phyloP scores from a whole-genome alignment of 2,329 filamentous ascomycete genomes.

The Colletotrichum sp. region DNA sequence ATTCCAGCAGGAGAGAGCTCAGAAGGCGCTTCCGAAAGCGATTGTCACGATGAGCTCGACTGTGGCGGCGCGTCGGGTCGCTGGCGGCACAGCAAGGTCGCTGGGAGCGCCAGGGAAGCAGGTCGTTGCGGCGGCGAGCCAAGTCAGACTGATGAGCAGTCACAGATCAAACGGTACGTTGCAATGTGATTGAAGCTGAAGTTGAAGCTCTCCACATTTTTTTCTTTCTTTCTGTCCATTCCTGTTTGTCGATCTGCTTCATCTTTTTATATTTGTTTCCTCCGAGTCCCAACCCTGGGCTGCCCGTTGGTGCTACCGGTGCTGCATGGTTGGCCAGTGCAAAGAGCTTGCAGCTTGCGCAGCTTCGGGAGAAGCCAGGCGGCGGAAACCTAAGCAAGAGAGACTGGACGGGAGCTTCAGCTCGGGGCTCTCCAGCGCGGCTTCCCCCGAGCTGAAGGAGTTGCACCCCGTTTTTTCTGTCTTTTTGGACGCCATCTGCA shows the following conservation, averaged over 20 bases:
- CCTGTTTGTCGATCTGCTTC: not conserved
- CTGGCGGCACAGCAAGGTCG: slow-evolving; percentile 1
- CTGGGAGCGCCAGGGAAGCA: slow-evolving; percentile 3
- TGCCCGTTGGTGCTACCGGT: not conserved
- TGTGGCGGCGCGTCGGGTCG: slow-evolving; percentile 17
- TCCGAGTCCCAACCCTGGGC: not conserved
- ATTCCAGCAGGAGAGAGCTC: not conserved
- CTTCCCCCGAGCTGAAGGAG: not conserved
- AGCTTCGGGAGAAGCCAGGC: not conserved
- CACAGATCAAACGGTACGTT: slow-evolving; percentile 16
- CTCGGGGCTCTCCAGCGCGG: not conserved
- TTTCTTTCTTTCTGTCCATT: not conserved
- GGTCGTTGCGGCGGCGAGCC: not conserved
- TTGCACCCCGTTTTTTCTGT: not conserved
- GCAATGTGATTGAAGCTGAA: not conserved
- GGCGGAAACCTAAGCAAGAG: not conserved
- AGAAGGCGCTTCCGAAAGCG: not conserved
- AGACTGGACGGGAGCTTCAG: not conserved
- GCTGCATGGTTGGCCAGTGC: not conserved
- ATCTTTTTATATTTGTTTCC: not conserved
- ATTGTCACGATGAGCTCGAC: slow-evolving; percentile 27
- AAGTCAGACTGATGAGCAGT: slow-evolving; percentile 13
- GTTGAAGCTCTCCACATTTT: slow-evolving; percentile 1
- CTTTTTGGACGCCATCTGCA: not conserved
- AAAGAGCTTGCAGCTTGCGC: not conserved